Base-by-base conservation (phyloP, 169 alveolate species). In the Condylostoma magnum region DNA sequence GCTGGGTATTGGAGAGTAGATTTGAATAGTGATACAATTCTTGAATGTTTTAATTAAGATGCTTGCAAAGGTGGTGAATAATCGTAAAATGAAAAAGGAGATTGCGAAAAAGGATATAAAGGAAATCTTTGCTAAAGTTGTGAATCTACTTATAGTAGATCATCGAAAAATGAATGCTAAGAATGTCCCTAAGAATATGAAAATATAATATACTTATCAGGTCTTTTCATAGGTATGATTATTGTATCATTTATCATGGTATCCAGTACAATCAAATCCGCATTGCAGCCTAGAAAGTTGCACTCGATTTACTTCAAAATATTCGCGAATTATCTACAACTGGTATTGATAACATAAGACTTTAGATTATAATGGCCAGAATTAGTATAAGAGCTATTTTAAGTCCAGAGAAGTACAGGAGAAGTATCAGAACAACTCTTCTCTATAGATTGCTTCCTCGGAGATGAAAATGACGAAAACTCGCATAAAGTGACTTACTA, bases 271-370 rank as follows among this genome's bases (percentile, higher is more conserved):
- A 27, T 63, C 30, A 44, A 63, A 20, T 4, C 34, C 20, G 73
- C 73, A 20, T 41, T 22, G 15, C 38, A 44, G 3, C 3, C 60
- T 4, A n/a, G 46, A 20, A 20, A 22, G 6, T 25, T 41, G n/a
- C 65, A 18, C 6, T 63, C 73, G 27, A 43, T 63, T 6, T 63
- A 63, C 63, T 25, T 63, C 38, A 63, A 63, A 44, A 63, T 63
- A 22, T 63, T 63, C 30, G 30, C 31, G 34, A 63, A 63, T 44
- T 63, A 63, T 63, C n/a, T 63, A 28, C 58, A 63, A 33, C 55
- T 63, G 12, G 73, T 63, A 0, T 4, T 43, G 0, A 12, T 63
- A 6, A 63, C 73, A 20, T 10, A 36, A 20, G 15, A 22, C 0
- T 44, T 63, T 18, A 44, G 46, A 27, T 30, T 63, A n/a, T 27